These are phyloP conservation scores for Pseudomonodictys pantanalensis DNA, from an alignment of 495 filamentous ascomycete genomes.

Conservation along the genomic window DNA sequence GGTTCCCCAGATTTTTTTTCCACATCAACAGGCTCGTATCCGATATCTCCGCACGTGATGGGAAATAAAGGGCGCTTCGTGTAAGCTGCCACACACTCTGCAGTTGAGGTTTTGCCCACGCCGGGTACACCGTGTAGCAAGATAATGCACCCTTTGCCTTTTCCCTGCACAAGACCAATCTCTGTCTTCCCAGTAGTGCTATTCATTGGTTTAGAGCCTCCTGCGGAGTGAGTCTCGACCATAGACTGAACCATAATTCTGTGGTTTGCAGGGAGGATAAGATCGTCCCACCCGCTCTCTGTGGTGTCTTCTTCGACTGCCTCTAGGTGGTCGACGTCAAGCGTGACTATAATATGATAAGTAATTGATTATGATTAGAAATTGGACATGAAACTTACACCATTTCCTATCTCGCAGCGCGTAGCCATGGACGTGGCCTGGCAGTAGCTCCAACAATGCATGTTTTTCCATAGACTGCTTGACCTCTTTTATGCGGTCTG, in stretches of 20 bases:
- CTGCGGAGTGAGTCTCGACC: conserved; percentile 11
- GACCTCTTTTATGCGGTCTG: background rate
- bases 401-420: background rate
- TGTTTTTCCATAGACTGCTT: background rate
- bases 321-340: background rate
- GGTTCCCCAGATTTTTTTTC: conserved; percentile 4
- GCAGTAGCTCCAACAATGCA: background rate
- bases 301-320: background rate
- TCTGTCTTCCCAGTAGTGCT: background rate
- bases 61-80: conserved; percentile 16
- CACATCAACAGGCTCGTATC: background rate
- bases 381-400: background rate
- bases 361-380: background rate
- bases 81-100: conserved; percentile 21
- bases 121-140: conserved; percentile 23
- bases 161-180: conserved; percentile 25
- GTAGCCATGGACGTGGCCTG: background rate
- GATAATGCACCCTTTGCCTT: conserved; percentile 17
- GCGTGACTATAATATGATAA: background rate
- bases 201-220: background rate
- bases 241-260: conserved; percentile 25
- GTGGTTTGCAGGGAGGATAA: conserved; percentile 18
- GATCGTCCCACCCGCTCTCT: conserved; percentile 2
- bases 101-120: conserved; percentile 26
- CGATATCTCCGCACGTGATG: conserved; percentile 23